These are phyloP conservation scores for Penicillium paneum DNA, from an alignment of 2,329 filamentous ascomycete genomes.

Conservation along the genomic window DNA sequence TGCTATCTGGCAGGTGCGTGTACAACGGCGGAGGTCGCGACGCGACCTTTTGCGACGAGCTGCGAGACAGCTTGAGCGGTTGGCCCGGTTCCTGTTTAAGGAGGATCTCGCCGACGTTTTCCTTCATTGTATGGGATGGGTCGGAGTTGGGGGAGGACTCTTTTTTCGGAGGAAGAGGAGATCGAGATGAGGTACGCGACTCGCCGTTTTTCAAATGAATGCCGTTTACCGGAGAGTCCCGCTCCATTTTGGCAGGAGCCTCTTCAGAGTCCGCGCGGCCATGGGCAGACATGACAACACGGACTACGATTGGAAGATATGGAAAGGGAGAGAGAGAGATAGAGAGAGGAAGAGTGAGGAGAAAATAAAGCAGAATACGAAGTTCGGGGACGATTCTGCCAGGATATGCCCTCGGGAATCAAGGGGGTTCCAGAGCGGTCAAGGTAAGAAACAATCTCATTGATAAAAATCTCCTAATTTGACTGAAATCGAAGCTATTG, in stretches of 20 bases:
- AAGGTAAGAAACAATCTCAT: constrained; percentile 8
- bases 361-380: constrained; percentile 2
- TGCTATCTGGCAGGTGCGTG: constrained; percentile 72
- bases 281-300: constrained; percentile 44
- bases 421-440: constrained; percentile 9
- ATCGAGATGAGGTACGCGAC: constrained; percentile 13
- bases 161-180: constrained; percentile 14
- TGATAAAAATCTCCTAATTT: constrained; percentile 9
- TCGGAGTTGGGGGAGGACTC: constrained; percentile 23
- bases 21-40: constrained; percentile 65
- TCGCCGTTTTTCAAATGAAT: constrained; percentile 21
- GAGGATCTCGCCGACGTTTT: constrained; percentile 60
- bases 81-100: constrained; percentile 64
- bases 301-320: constrained; percentile 20
- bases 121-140: constrained; percentile 26
- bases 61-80: constrained; percentile 69
- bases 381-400: constrained; percentile 7
- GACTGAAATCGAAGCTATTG: constrained; percentile 11
- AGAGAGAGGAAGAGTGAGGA: background rate
- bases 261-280: constrained; percentile 41
- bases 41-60: constrained; percentile 66
- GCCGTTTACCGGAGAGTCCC: constrained; percentile 23
- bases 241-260: constrained; percentile 27
- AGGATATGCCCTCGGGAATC: background rate
- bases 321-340: background rate